Evolutionary conservation across 495 filamentous ascomycete species (phyloP).

Genomic region (Penicillium crystallinum): DNA sequence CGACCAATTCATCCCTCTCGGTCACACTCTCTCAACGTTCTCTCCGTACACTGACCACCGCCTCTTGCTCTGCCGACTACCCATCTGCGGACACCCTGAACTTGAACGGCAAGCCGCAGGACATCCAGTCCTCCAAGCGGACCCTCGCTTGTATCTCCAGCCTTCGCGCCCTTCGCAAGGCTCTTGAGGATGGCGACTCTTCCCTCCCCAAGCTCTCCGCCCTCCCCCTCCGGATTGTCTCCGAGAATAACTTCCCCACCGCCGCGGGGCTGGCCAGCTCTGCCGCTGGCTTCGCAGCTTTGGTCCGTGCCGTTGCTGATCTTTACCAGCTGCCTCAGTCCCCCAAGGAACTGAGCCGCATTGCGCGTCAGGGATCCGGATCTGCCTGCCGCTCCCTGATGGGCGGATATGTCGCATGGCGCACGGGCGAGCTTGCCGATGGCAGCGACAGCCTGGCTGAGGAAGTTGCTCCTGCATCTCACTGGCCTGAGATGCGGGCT

Average conservation of each 20-base stretch:
- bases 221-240: slow-evolving; percentile 74
- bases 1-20: slow-evolving; percentile 93
- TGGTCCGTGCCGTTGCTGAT: slow-evolving; percentile 87
- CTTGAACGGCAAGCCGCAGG: slow-evolving; percentile 77
- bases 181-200: slow-evolving; percentile 64
- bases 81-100: slow-evolving; percentile 65
- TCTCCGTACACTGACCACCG: slow-evolving; percentile 91
- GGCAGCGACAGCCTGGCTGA: slow-evolving; percentile 81
- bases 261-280: slow-evolving; percentile 92
- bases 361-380: slow-evolving; percentile 92
- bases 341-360: slow-evolving; percentile 73
- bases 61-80: slow-evolving; percentile 79
- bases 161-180: slow-evolving; percentile 68
- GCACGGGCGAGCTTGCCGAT: slow-evolving; percentile 63
- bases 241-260: slow-evolving; percentile 97
- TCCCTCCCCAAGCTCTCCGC: slow-evolving; percentile 71
- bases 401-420: slow-evolving; percentile 94
- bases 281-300: slow-evolving; percentile 90
- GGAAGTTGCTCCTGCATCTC: slow-evolving; percentile 73
- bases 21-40: slow-evolving; percentile 93
- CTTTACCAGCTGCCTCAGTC: slow-evolving; percentile 78
- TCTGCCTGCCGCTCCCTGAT: slow-evolving; percentile 89
- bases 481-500: slow-evolving; percentile 95
- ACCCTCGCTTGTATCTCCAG: slow-evolving; percentile 87
- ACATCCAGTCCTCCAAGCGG: slow-evolving; percentile 73